phyloP scores from a whole-genome alignment of 768 basidiomycete species.

The Russula sp. region DNA sequence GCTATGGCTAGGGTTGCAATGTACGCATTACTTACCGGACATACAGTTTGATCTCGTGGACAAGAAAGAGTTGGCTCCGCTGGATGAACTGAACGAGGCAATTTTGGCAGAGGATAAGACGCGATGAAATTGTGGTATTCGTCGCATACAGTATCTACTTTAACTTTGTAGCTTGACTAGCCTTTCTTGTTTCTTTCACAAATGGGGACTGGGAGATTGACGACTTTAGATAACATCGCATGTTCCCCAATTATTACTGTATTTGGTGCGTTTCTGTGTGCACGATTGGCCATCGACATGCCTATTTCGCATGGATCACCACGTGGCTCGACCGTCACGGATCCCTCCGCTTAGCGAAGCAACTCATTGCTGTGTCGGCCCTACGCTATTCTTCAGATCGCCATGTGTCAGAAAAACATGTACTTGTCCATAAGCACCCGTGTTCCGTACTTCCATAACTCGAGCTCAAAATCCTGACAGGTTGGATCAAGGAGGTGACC shows the following conservation, averaged over 20 bases:
- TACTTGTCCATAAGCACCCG: too few relatives aligned
- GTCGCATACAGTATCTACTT: neutral
- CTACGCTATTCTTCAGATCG: too few relatives aligned
- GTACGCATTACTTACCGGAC: conserved; percentile 13
- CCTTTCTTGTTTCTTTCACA: neutral
- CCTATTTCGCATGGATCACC: conserved; percentile 8
- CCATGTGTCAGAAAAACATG: too few relatives aligned
- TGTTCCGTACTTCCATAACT: neutral
- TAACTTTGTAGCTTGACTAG: conserved; percentile 2
- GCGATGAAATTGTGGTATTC: conserved; percentile 29
- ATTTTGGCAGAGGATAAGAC: conserved; percentile 62
- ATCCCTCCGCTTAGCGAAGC: too few relatives aligned
- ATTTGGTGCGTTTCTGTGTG: neutral
- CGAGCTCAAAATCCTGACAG: neutral
- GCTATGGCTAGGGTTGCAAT: neutral
- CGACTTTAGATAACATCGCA: neutral
- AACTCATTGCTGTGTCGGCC: too few relatives aligned
- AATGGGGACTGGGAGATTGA: neutral
- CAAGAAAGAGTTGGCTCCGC: conserved; percentile 90
- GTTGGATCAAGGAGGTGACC: neutral
- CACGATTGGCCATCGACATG: conserved; percentile 1
- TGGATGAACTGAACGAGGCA: conserved; percentile 93
- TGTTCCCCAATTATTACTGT: neutral
- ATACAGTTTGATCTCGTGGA: conserved; percentile 88
- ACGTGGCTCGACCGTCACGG: neutral